Evolutionary conservation across 208 protist genomes (phyloP), one percentile per base, ranked within the genome.

Genomic region (Leishmania martiniquensis): DNA sequence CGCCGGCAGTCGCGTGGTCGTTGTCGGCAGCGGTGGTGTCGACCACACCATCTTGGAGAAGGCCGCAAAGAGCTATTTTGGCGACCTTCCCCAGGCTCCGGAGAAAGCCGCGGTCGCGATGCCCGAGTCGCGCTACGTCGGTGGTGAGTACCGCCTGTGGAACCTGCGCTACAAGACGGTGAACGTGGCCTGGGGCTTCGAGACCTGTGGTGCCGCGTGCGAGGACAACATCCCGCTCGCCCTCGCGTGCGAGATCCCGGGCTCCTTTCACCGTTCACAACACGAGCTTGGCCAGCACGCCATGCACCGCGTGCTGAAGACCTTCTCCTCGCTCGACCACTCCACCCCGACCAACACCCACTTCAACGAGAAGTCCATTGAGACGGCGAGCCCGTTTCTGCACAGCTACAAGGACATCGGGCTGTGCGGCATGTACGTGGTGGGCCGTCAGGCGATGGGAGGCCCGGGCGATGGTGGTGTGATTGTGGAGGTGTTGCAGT

Each of bases 11-110:
- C 91, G 98, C 71, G 96, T 99, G 63, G 96, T 99, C 13, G 83
- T 99, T 15, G 97, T 98, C 52, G 99, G 92, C 74, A 91, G 95
- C 74, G 99, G 99, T 72, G 97, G 89, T 52, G 97, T 99, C 2
- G 91, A 99, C 72, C 98, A 99, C 87, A 95, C 98, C 32, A 80
- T 90, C 67, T 81, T 99, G 25, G 96, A 98, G 80, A 83, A 96
- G 70, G 87, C 98, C 12, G 96, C 97, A 3, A 81, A 96, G 75
- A 93, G 93, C 70, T 89, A 96, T 79, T 99, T 99, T 79, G 88
- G 91, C 42, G 88, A 98, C 75, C 76, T 99, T 45, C 65, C 78
- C 17, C 85, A 81, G 68, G 75, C 78, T 25, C 69, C 75, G 52
- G 52, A 78, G 65, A 80, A 72, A 75, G 67, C 54, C n/a, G 47